Conservation (phyloP, 106 monocot genomes). For the Dendrobium chrysotoxum region DNA sequence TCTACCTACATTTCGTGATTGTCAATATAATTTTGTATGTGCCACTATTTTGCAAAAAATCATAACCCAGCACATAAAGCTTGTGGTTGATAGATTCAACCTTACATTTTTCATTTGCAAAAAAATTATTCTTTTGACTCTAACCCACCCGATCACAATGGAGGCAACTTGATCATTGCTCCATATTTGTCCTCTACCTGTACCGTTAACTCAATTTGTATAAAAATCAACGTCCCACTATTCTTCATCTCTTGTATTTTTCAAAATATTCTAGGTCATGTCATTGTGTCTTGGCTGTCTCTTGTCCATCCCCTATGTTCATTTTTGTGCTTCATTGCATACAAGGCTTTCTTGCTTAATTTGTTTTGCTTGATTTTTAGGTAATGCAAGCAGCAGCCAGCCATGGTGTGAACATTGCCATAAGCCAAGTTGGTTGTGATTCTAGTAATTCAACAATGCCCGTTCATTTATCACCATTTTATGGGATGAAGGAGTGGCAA, state of each 20-base stretch:
- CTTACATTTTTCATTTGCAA: background rate
- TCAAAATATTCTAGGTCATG: background rate
- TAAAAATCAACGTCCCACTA: background rate
- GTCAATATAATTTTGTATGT: background rate
- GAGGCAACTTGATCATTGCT: background rate
- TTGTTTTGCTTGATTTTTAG: conserved; percentile 22
- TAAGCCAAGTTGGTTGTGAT: conserved; percentile 82
- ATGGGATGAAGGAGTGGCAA: conserved; percentile 77
- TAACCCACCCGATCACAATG: background rate
- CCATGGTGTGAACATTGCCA: conserved; percentile 59
- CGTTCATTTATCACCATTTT: conserved; percentile 51
- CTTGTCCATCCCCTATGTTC: background rate
- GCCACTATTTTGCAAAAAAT: background rate
- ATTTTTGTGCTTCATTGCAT: background rate
- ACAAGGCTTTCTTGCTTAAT: background rate
- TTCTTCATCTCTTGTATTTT: background rate
- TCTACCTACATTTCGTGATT: background rate
- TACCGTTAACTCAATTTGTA: background rate
- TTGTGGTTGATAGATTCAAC: background rate
- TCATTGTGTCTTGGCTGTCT: background rate
- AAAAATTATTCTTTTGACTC: background rate
- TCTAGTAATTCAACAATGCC: conserved; percentile 25
- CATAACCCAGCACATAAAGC: background rate
- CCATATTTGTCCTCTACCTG: background rate
- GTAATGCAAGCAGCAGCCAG: conserved; percentile 80